Evolutionary conservation across 352 stramenopile species (phyloP), one percentile per base, ranked within the genome.

Genomic region (Phytophthora litchii): DNA sequence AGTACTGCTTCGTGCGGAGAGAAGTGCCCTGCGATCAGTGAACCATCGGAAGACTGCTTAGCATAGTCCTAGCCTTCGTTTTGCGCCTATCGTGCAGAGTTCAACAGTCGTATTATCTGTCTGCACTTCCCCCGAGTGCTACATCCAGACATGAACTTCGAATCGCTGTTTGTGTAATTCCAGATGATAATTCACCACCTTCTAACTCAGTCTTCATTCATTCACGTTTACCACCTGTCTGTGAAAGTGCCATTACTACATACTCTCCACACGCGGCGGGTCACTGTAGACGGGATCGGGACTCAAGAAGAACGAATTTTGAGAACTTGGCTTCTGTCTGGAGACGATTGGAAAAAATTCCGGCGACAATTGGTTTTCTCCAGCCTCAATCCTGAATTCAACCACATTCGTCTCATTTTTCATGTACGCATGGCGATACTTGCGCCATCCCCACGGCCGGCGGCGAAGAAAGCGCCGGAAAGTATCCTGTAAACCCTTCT

Each of bases 311-410:
- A 53, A 23, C 21, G 47, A 66, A 29, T 56, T 36, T 23, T 61
- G 55, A 2, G 48, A 57, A 23, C 27, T 65, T 7, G 21, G 14
- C 8, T 57, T 25, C 6, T 21, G 9, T 8, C 34, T 57, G 4
- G 41, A 31, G 21, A 57, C 3, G 8, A 3, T n/a, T n/a, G 47
- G 49, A 14, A 67, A 70, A 46, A 63, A 42, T 12, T 74, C 57
- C 5, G 51, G 63, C 3, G 66, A 73, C 19, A 78, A 21, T 5
- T 55, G 9, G 29, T 54, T 59, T 19, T 91, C 78, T 12, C 79
- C 74, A 1, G 82, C 79, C 16, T 88, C 72, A 31, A 89, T 88
- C 49, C 76, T 65, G 41, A 91, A 89, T 21, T 91, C 79, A 10
- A 78, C 54, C 10, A 86, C 54, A 53, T 71, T 76, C 10, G 62